These are phyloP conservation scores for Solanum acaule DNA, from an alignment of 257 asterid genomes.

Conservation along the genomic window DNA sequence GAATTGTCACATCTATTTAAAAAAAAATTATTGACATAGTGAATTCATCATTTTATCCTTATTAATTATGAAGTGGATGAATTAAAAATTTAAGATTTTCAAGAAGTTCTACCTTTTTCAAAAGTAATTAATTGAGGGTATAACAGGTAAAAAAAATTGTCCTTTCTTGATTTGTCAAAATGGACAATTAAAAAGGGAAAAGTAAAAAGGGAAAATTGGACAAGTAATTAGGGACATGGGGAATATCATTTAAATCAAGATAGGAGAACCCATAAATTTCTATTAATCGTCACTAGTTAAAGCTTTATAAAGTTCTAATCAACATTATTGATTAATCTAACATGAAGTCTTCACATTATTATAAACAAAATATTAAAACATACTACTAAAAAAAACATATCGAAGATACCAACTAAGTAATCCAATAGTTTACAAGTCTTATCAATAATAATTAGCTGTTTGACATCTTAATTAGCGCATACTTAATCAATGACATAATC, in stretches of 20 bases:
- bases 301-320: background rate
- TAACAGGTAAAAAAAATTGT: too few species aligned
- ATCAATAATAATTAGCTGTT: background rate
- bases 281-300: background rate
- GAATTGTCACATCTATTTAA: too few species aligned
- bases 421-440: background rate
- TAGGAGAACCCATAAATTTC: background rate
- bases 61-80: too few species aligned
- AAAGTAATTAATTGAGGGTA: too few species aligned
- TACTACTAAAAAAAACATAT: background rate
- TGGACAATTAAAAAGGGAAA: too few species aligned
- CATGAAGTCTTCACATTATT: background rate
- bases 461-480: background rate
- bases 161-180: too few species aligned
- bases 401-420: background rate
- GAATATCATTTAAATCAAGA: background rate
- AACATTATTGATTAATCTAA: background rate
- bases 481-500: background rate
- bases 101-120: too few species aligned
- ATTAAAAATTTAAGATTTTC: too few species aligned
- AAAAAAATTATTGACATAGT: too few species aligned
- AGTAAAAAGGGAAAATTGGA: too few species aligned
- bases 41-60: too few species aligned
- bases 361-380: background rate
- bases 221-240: too few species aligned